These are phyloP conservation scores for Phytophthora cajani DNA, from an alignment of 352 stramenopile genomes.

Conservation along the genomic window DNA sequence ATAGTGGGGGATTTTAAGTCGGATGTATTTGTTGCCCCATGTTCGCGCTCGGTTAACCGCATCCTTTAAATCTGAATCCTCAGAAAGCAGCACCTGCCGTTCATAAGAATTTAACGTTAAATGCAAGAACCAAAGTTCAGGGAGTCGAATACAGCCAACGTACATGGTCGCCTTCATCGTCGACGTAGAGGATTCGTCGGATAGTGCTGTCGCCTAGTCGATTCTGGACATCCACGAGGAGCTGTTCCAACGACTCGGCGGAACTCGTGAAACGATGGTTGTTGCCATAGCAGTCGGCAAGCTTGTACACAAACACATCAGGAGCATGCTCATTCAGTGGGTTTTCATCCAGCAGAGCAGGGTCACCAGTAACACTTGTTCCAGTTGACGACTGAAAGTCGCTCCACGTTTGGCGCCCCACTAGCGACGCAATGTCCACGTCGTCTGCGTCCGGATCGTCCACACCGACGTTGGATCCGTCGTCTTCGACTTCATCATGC, in stretches of 20 bases:
- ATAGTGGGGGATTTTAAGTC: conserved; percentile 68
- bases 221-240: conserved; percentile 76
- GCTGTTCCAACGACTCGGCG: conserved; percentile 71
- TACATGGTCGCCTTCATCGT: conserved; percentile 86
- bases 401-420: conserved; percentile 52
- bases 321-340: conserved; percentile 38
- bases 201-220: conserved; percentile 81
- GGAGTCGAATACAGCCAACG: conserved; percentile 24
- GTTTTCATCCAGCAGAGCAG: conserved; percentile 34
- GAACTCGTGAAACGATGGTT: conserved; percentile 90
- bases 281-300: conserved; percentile 81
- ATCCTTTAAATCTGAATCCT: conserved; percentile 83
- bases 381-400: conserved; percentile 51
- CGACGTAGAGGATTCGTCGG: conserved; percentile 78
- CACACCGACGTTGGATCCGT: conserved; percentile 39
- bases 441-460: conserved; percentile 38
- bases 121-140: conserved; percentile 9
- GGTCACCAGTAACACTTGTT: conserved; percentile 36
- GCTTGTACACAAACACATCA: conserved; percentile 84
- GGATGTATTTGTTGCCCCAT: conserved; percentile 88
- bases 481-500: conserved; percentile 45
- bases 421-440: conserved; percentile 39
- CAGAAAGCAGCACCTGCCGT: conserved; percentile 74
- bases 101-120: conserved; percentile 1
- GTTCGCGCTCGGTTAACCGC: conserved; percentile 76